Evolutionary conservation across 257 asterid species (phyloP).

Genomic region (Henckelia pumila): DNA sequence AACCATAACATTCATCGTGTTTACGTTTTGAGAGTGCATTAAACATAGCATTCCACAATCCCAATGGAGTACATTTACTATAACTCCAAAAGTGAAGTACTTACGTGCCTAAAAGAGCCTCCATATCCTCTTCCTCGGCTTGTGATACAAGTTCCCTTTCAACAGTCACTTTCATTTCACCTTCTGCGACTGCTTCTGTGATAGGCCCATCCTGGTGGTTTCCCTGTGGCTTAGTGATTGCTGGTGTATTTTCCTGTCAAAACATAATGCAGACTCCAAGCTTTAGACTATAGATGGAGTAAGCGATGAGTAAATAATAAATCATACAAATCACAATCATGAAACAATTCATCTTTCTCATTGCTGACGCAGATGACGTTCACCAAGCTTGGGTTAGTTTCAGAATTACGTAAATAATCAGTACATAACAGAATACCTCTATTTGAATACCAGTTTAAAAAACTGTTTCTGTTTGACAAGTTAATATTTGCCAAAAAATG

Average conservation of each 20-base stretch:
- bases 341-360: not conserved
- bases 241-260: slow-evolving; percentile 72
- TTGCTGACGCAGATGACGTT: slow-evolving; percentile 15
- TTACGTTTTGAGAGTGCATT: slow-evolving; percentile 13
- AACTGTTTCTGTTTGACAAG: not conserved
- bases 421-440: not conserved
- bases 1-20: not conserved
- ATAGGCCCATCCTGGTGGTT: slow-evolving; percentile 47
- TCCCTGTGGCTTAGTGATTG: slow-evolving; percentile 53
- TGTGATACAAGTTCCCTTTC: slow-evolving; percentile 96
- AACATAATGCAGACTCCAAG: slow-evolving; percentile 23
- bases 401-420: slow-evolving; percentile 18
- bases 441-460: not conserved
- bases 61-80: not conserved
- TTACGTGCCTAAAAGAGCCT: slow-evolving; percentile 96
- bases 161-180: slow-evolving; percentile 82
- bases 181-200: slow-evolving; percentile 35
- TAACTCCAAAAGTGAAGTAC: slow-evolving; percentile 37
- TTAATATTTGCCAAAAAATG: slow-evolving; percentile 3
- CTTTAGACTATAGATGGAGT: slow-evolving; percentile 19
- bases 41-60: slow-evolving; percentile 4
- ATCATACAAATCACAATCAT: slow-evolving; percentile 6
- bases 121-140: slow-evolving; percentile 99
- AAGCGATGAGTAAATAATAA: slow-evolving; percentile 12
- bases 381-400: slow-evolving; percentile 12